Conservation (phyloP, 148 eudicot species). For the Hydrangea macrophylla region DNA sequence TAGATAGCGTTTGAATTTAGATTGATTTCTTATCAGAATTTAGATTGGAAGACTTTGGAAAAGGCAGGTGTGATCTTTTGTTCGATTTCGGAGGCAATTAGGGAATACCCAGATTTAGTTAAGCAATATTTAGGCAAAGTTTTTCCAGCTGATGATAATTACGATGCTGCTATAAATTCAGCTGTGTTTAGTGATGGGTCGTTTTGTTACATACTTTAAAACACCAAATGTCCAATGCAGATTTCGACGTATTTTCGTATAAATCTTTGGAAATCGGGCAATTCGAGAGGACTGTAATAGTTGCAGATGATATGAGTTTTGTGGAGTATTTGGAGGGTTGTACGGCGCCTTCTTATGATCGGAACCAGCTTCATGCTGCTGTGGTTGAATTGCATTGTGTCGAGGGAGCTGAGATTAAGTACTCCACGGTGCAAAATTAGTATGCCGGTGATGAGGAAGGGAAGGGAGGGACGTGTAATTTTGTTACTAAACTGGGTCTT, state of each 20-base stretch:
- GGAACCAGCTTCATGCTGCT: slow-evolving; percentile 88
- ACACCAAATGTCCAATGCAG: slow-evolving; percentile 82
- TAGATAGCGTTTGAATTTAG: slow-evolving; percentile 90
- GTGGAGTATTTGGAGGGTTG: slow-evolving; percentile 98
- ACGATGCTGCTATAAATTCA: slow-evolving; percentile 80
- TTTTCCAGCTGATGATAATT: slow-evolving; percentile 81
- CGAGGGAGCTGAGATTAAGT: slow-evolving; percentile 75
- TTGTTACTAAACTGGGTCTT: slow-evolving; percentile 94
- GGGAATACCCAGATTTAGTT: slow-evolving; percentile 77
- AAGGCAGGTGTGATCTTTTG: slow-evolving; percentile 86
- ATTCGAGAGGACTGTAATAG: slow-evolving; percentile 88
- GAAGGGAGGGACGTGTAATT: slow-evolving; percentile 79
- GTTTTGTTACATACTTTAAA: slow-evolving; percentile 84
- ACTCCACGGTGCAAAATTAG: slow-evolving; percentile 94
- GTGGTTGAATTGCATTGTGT: slow-evolving; percentile 81
- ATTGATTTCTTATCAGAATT: slow-evolving; percentile 61
- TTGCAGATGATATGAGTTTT: slow-evolving; percentile 86
- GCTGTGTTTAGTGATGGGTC: slow-evolving; percentile 98
- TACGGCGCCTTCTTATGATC: slow-evolving; percentile 86
- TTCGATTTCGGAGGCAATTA: slow-evolving; percentile 85
- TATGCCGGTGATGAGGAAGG: slow-evolving; percentile 93
- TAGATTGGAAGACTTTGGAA: slow-evolving; percentile 75
- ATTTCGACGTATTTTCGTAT: slow-evolving; percentile 93
- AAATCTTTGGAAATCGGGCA: slow-evolving; percentile 85
- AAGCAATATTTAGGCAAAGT: slow-evolving; percentile 77